phyloP scores from a whole-genome alignment of 306 rosid species.

The Phaseolus lunatus region DNA sequence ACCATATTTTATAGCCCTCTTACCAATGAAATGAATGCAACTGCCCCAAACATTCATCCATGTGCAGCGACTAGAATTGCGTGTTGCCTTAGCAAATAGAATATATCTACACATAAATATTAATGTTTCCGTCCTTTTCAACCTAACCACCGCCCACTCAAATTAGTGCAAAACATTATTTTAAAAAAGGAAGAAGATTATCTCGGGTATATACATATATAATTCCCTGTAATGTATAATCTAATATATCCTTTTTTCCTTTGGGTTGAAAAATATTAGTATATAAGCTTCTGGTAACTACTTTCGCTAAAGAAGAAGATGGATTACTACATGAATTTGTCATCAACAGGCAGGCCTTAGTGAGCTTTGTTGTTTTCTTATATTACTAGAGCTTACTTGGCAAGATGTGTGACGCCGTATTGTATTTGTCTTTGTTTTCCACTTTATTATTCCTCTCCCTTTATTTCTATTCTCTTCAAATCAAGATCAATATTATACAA shows the following conservation, averaged over 20 bases:
- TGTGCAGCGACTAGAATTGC: constrained; percentile 48
- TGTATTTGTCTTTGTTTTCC: constrained; percentile 30
- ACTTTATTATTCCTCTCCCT: constrained; percentile 1
- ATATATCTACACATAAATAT: constrained; percentile 6
- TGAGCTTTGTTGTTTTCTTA: constrained; percentile 16
- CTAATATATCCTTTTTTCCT: background rate
- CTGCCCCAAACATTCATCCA: constrained; percentile 40
- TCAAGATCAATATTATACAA: constrained; percentile 13
- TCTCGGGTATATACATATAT: constrained; percentile 23
- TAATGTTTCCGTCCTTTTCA: background rate
- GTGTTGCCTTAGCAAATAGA: constrained; percentile 42
- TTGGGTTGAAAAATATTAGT: constrained; percentile 16
- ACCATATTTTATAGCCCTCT: constrained; percentile 33
- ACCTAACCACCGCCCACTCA: constrained; percentile 44
- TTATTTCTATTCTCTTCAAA: constrained; percentile 1
- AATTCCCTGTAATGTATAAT: background rate
- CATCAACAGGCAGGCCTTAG: constrained; percentile 25
- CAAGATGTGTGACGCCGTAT: constrained; percentile 1
- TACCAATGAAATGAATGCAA: constrained; percentile 27
- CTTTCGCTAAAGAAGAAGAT: constrained; percentile 23
- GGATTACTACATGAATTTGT: constrained; percentile 27
- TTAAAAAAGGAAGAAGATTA: background rate
- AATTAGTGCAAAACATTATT: background rate
- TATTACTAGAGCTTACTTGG: constrained; percentile 11
- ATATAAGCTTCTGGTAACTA: constrained; percentile 20